These are phyloP conservation scores for Arachnopeziza araneosa DNA, from an alignment of 2,329 filamentous ascomycete species.

Conservation along the genomic window DNA sequence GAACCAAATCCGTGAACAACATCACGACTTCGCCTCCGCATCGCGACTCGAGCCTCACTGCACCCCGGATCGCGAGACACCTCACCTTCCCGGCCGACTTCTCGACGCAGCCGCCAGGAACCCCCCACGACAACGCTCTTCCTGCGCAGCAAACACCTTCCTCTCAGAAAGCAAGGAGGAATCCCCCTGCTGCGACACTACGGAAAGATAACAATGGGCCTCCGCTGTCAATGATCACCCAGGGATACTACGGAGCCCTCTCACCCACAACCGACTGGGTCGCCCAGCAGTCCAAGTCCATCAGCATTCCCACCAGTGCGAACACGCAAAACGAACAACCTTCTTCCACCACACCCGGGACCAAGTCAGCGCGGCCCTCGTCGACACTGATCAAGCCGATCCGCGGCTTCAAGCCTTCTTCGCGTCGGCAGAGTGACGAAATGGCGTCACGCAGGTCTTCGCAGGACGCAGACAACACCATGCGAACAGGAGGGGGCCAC, in stretches of 20 bases:
- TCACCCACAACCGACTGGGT: constrained; percentile 26
- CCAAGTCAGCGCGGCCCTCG: background rate
- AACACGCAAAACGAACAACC: constrained; percentile 4
- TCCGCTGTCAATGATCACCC: constrained; percentile 25
- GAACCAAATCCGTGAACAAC: background rate
- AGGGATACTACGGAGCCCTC: constrained; percentile 15
- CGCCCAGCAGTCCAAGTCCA: constrained; percentile 19
- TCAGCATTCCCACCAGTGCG: background rate
- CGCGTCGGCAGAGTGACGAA: constrained; percentile 15
- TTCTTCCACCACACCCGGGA: background rate
- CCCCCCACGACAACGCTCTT: background rate
- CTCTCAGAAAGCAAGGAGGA: background rate
- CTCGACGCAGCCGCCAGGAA: background rate
- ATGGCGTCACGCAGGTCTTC: constrained; percentile 20
- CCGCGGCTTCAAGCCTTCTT: constrained; percentile 25
- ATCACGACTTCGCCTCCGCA: background rate
- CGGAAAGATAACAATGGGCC: constrained; percentile 8
- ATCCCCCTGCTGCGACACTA: background rate
- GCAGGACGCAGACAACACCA: constrained; percentile 24
- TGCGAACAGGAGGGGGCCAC: constrained; percentile 20
- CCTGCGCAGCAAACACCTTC: background rate
- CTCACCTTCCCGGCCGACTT: constrained; percentile 2
- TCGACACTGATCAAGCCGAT: constrained; percentile 24
- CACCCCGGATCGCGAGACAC: background rate
- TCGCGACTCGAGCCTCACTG: background rate